Evolutionary conservation across 106 monocot species (phyloP).

Genomic region (Dioscorea dumetorum): DNA sequence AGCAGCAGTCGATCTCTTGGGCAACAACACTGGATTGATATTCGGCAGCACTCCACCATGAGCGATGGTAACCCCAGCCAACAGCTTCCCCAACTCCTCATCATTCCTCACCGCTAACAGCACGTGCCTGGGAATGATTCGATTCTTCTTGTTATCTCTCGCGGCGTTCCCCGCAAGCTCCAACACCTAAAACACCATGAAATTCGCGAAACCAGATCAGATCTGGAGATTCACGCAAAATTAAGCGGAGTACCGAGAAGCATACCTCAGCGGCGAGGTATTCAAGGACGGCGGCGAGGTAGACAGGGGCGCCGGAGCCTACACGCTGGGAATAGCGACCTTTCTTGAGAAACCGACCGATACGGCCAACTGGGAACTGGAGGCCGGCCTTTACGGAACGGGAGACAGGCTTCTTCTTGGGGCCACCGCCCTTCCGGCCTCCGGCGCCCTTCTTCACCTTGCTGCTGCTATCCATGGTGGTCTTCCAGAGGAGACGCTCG

Average conservation of each 20-base stretch:
- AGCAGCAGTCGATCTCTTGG: background rate
- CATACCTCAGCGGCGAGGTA: constrained; percentile 18
- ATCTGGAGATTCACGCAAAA: too few species aligned
- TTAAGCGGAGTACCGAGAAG: too few species aligned
- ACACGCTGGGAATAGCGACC: too few species aligned
- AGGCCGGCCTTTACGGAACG: too few species aligned
- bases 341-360: too few species aligned
- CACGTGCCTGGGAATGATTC: constrained; percentile 2
- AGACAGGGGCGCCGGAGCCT: too few species aligned
- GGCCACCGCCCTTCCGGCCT: too few species aligned
- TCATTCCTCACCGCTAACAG: constrained; percentile 3
- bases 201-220: constrained; percentile 50
- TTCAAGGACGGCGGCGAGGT: constrained; percentile 53
- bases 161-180: constrained; percentile 5
- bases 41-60: background rate
- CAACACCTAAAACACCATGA: background rate
- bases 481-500: too few species aligned
- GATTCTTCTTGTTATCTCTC: constrained; percentile 2
- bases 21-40: background rate
- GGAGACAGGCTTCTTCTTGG: too few species aligned
- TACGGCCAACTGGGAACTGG: too few species aligned
- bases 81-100: constrained; percentile 6
- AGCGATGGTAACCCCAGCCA: background rate
- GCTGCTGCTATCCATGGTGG: too few species aligned
- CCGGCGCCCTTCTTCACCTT: too few species aligned